phyloP scores from a whole-genome alignment of 495 filamentous ascomycete species.

The Penicillium arizonense region DNA sequence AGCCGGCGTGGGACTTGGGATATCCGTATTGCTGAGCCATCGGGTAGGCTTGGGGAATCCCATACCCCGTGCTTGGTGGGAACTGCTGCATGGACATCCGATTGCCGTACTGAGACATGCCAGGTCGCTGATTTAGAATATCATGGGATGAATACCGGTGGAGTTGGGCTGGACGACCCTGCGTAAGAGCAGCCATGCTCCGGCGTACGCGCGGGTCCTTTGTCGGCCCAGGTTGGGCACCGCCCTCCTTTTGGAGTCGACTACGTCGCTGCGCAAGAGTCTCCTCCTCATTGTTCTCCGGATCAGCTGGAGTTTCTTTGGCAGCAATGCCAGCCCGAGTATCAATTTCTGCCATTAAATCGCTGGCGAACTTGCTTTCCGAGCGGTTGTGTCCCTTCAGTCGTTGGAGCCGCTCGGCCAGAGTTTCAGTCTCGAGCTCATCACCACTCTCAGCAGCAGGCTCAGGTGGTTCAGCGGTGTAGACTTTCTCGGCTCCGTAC shows the following conservation, averaged over 20 bases:
- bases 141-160: conserved; percentile 31
- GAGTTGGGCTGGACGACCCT: conserved; percentile 50
- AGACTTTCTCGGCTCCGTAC: conserved; percentile 23
- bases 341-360: conserved; percentile 72
- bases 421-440: conserved; percentile 79
- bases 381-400: conserved; percentile 60
- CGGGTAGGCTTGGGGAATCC: conserved; percentile 15
- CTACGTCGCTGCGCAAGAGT: conserved; percentile 83
- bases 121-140: conserved; percentile 9
- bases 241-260: conserved; percentile 72
- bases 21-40: conserved; percentile 26
- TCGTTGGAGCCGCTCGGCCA: conserved; percentile 71
- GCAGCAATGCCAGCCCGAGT: conserved; percentile 36
- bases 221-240: conserved; percentile 28
- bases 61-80: conserved; percentile 21
- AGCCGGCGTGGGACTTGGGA: conserved; percentile 27
- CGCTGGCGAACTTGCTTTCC: conserved; percentile 74
- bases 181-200: conserved; percentile 71
- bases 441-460: conserved; percentile 45
- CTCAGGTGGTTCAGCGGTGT: conserved; percentile 11
- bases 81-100: conserved; percentile 36
- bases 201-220: conserved; percentile 39
- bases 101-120: conserved; percentile 17
- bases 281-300: conserved; percentile 59
- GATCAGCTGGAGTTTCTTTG: conserved; percentile 6